Evolutionary conservation across 1,284 basidiomycete species (phyloP).

Genomic region (Sparassis latifolia): DNA sequence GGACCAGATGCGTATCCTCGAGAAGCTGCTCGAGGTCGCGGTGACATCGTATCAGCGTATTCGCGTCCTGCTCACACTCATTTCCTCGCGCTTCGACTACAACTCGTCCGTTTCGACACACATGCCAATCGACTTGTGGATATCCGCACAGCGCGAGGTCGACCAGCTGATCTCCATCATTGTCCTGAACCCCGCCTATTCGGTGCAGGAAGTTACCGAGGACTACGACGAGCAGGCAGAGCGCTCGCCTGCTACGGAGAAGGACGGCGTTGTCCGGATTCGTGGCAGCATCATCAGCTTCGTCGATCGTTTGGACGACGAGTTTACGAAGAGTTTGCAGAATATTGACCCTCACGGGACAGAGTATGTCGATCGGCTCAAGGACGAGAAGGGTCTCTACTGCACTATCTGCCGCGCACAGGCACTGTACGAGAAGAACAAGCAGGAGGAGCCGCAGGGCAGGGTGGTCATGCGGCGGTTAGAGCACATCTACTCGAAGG

Average conservation of each 20-base stretch:
- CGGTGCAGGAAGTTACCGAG: conserved; percentile 81
- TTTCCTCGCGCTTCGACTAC: conserved; percentile 97
- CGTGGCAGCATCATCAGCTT: conserved; percentile 93
- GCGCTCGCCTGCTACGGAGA: conserved; percentile 72
- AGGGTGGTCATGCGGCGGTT: conserved; percentile 92
- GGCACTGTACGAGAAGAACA: conserved; percentile 81
- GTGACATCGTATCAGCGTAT: conserved; percentile 90
- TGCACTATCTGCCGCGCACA: conserved; percentile 90
- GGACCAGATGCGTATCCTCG: conserved; percentile 90
- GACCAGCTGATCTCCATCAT: conserved; percentile 83
- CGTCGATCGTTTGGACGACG: conserved; percentile 95
- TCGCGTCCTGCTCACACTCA: conserved; percentile 88
- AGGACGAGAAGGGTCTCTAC: conserved; percentile 95
- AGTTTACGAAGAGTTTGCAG: conserved; percentile 97
- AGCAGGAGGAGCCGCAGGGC: conserved; percentile 72
- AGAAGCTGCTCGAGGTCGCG: conserved; percentile 84
- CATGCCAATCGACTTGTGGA: conserved; percentile 94
- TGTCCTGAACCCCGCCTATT: conserved; percentile 64
- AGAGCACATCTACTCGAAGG: conserved; percentile 98
- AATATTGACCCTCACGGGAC: conserved; percentile 98
- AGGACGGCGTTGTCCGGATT: conserved; percentile 66
- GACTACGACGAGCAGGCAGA: conserved; percentile 94
- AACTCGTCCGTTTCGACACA: conserved; percentile 82
- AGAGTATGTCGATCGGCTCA: conserved; percentile 94
- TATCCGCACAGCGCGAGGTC: conserved; percentile 81